Evolutionary conservation across 148 eudicot genomes (phyloP).

Genomic region (Dysphania ambrosioides): DNA sequence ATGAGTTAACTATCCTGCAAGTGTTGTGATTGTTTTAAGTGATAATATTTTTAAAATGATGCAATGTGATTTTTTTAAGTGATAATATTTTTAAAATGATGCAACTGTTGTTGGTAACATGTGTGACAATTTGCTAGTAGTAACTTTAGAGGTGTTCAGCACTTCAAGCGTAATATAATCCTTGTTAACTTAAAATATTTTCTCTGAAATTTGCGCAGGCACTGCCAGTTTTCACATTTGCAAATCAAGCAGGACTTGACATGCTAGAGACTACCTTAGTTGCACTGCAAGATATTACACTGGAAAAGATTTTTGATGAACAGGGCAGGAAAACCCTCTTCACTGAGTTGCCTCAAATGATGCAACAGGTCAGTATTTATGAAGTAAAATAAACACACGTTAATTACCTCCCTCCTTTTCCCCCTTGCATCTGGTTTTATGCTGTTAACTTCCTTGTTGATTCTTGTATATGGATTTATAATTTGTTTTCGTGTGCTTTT

Average conservation of each 20-base stretch:
- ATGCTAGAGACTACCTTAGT: slow-evolving; percentile 80
- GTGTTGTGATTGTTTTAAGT: background rate
- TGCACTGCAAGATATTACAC: slow-evolving; percentile 63
- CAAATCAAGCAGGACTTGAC: slow-evolving; percentile 81
- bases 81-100: too few species aligned
- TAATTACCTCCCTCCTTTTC: background rate
- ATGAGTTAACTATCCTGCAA: too few species aligned
- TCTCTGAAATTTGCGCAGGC: slow-evolving; percentile 41
- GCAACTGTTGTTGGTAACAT: background rate
- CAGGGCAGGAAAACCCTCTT: slow-evolving; percentile 54
- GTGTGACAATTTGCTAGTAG: background rate
- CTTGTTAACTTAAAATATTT: background rate
- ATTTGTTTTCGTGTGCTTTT: background rate
- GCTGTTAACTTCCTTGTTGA: too few species aligned
- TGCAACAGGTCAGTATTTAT: slow-evolving; percentile 60
- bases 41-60: too few species aligned
- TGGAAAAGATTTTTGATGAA: slow-evolving; percentile 73
- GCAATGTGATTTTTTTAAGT: too few species aligned
- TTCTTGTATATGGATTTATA: background rate
- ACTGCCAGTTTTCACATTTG: slow-evolving; percentile 68
- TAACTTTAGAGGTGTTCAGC: background rate
- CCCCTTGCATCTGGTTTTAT: background rate
- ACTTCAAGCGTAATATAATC: background rate
- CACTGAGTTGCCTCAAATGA: slow-evolving; percentile 65
- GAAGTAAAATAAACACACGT: background rate